phyloP scores from a whole-genome alignment of 257 asterid species.

The Cinchona pubescens region DNA sequence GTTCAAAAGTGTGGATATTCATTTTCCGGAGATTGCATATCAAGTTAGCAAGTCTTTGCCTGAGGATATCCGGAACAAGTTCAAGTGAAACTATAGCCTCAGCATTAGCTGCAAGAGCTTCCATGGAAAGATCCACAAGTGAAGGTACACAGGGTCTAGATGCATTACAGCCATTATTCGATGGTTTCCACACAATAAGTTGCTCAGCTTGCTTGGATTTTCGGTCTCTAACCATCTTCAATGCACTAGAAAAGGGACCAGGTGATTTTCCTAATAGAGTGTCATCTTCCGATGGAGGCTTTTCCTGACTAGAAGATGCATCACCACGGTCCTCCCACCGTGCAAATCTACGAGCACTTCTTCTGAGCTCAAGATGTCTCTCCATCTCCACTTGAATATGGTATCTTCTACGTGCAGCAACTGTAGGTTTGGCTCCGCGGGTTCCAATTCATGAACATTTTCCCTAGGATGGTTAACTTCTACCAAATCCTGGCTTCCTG shows the following conservation, averaged over 20 bases:
- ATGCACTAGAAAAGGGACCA: constrained; percentile 55
- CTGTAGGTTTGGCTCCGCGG: background rate
- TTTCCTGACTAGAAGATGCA: constrained; percentile 37
- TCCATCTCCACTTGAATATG: background rate
- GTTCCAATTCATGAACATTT: background rate
- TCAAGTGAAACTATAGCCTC: constrained; percentile 60
- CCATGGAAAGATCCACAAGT: constrained; percentile 55
- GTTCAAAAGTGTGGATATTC: constrained; percentile 36
- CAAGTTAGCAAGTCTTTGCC: constrained; percentile 43
- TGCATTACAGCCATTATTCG: constrained; percentile 17
- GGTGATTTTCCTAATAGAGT: constrained; percentile 39
- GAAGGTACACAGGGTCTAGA: constrained; percentile 43
- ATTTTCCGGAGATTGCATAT: constrained; percentile 60
- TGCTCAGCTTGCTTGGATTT: constrained; percentile 23
- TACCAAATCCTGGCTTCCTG: background rate
- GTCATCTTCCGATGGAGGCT: constrained; percentile 24
- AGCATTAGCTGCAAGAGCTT: constrained; percentile 54
- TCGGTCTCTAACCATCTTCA: constrained; percentile 47
- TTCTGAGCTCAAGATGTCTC: constrained; percentile 14
- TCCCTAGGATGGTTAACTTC: background rate
- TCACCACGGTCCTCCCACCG: constrained; percentile 31
- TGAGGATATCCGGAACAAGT: constrained; percentile 53
- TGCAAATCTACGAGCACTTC: constrained; percentile 49
- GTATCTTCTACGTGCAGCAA: background rate
- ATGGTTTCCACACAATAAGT: constrained; percentile 54